Base-by-base conservation (phyloP, 495 filamentous ascomycete species). In the Penicillium roqueforti region DNA sequence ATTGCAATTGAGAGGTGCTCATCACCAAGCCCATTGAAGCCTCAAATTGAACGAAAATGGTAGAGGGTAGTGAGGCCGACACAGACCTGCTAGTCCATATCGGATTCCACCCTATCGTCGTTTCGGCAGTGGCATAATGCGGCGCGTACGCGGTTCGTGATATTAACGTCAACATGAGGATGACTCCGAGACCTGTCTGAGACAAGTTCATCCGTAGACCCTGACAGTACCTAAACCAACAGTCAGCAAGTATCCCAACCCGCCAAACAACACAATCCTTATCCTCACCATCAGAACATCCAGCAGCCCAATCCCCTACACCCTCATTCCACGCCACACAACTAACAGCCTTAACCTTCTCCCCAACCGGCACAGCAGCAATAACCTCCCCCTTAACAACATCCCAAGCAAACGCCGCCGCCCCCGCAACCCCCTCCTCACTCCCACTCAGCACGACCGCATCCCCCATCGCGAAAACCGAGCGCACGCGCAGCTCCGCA, bases 361-460 rank as follows among this genome's bases (percentile, higher is more conserved):
- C 80, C 41, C 83, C 63, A 80, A 68, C 83, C 36, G 76, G 65
- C 40, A 91, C 60, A 48, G 74, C 80, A 22, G 82, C 77, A 47
- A 86, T 75, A 36, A 87, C 62, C 48, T 84, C 82, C 1, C 91
- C 92, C 36, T 76, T 87, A 45, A 96, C 60, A n/a, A 95, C 65
- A 79, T 96, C 92, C 90, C 92, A 97, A 11, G 85, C 89, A 78
- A 87, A 90, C 16, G 95, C 78, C 34, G 51, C 59, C 3, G 75
- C 74, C 59, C 83, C 79, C 13, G 95, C 77, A 20, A 50, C 53
- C 3, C 73, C 60, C 36, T 74, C 74, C 71, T 97, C 92, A 58
- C 87, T 87, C n/a, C 93, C 93, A 51, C 83, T 87, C 19, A 98
- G 62, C 8, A 95, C 89, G 31, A 83, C 86, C 34, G 81, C 82